A percentile compares a stretch with the other conserved stretches of the same genome.
These are phyloP conservation scores for Ochetophila trinervis DNA, from an alignment of 306 rosid species.

Conservation along the genomic window DNA sequence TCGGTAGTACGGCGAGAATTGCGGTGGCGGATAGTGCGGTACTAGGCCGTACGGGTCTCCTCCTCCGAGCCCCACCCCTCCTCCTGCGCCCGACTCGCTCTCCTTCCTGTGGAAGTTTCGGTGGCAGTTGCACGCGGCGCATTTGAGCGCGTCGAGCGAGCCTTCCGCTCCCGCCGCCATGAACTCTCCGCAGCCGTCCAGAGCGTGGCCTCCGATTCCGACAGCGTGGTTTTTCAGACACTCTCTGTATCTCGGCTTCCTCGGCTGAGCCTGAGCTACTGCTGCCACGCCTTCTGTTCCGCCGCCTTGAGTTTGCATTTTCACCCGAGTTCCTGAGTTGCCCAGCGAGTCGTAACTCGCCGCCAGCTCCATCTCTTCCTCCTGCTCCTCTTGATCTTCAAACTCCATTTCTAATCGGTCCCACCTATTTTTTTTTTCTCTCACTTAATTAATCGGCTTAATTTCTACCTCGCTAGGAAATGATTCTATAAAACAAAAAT, in stretches of 20 bases:
- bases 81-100: not conserved
- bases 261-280: constrained; percentile 31
- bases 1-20: constrained; percentile 66
- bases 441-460: no score
- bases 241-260: constrained; percentile 68
- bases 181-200: constrained; percentile 94
- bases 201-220: constrained; percentile 79
- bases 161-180: constrained; percentile 74
- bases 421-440: not conserved
- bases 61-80: not conserved
- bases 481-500: not conserved
- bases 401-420: constrained; percentile 52
- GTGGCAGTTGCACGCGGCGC: constrained; percentile 98
- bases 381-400: constrained; percentile 78
- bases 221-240: constrained; percentile 91
- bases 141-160: constrained; percentile 67
- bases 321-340: constrained; percentile 25
- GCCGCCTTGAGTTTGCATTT: constrained; percentile 19
- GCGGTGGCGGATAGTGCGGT: constrained; percentile 45
- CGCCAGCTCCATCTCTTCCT: constrained; percentile 63
- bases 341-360: constrained; percentile 61
- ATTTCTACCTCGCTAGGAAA: no score
- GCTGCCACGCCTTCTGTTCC: constrained; percentile 11
- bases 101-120: constrained; percentile 93
- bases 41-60: constrained; percentile 43